Evolutionary conservation across 371 early-diverging fungal species (phyloP), one percentile per base, ranked within the genome.

Genomic region (Dentiscutata heterogama): DNA sequence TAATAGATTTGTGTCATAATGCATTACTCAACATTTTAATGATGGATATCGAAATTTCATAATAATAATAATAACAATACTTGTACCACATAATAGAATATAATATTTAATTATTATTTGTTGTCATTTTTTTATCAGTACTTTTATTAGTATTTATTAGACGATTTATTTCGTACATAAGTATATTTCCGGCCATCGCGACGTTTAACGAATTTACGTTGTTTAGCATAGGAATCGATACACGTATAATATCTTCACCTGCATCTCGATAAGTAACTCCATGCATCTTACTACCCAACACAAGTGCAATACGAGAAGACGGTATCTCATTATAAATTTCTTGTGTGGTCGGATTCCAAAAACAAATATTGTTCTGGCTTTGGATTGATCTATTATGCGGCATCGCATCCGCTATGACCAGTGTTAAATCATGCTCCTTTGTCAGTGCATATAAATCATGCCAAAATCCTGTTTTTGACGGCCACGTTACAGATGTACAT

Each of bases 151-250:
- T 25, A 71, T 71, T n/a, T n/a, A 83, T n/a, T 46, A 88, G 80
- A 65, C 88, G 84, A 78, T 90, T 91, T 58, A 91, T 68, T 82
- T 92, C 91, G 83, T 84, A 85, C 91, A 92, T 89, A 54, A 92
- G 85, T 18, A 90, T 88, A 50, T 88, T 85, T 5, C 91, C 91
- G 20, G 89, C 91, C 46, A 82, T 85, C 2, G 90, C 87, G 35
- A 90, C 90, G 78, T 91, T 91, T 70, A 92, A 82, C 14, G 90
- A 90, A 83, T 91, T 90, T 8, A 90, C 90, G 22, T 80, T 82
- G 3, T 84, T 73, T 61, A 82, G 70, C 90, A 90, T 91, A 2
- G 91, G 91, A 25, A 91, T 84, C 8, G 91, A 89, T 3, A 92
- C 89, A n/a, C 88, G 84, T 8, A 91, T 70, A 3, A 82, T 83